phyloP scores from a whole-genome alignment of 2,329 filamentous ascomycete species.

The Gaeumannomyces sp. region DNA sequence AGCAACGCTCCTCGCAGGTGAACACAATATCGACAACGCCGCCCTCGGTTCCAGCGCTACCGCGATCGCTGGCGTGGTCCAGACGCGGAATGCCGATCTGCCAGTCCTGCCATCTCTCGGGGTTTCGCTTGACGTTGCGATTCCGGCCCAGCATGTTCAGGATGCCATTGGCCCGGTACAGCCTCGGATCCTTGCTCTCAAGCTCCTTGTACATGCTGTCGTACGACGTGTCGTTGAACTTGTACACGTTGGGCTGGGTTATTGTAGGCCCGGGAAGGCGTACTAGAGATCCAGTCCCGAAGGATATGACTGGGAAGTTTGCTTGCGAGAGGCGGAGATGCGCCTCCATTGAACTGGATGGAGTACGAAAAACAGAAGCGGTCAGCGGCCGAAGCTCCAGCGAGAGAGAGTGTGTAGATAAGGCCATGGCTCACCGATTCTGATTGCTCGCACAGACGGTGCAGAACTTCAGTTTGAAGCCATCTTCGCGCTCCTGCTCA shows the following conservation, averaged over 20 bases:
- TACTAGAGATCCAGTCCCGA: constrained; percentile 91
- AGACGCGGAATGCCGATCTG: constrained; percentile 76
- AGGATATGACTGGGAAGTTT: constrained; percentile 92
- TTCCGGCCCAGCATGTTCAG: constrained; percentile 95
- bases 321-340: constrained; percentile 85
- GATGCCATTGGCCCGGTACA: constrained; percentile 89
- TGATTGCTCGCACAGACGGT: constrained; percentile 99
- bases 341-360: constrained; percentile 86
- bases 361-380: not conserved
- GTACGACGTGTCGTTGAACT: constrained; percentile 96
- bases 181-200: constrained; percentile 71
- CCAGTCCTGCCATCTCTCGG: constrained; percentile 98
- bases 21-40: constrained; percentile 92
- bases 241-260: constrained; percentile 91
- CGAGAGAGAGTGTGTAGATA: not conserved
- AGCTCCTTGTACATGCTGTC: constrained; percentile 91
- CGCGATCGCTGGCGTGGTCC: constrained; percentile 69
- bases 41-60: constrained; percentile 73
- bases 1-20: constrained; percentile 95
- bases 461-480: constrained; percentile 90
- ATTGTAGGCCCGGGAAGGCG: constrained; percentile 88
- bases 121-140: constrained; percentile 85
- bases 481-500: constrained; percentile 35
- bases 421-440: constrained; percentile 62
- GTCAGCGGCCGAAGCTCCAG: not conserved